Evolutionary conservation across 2,329 filamentous ascomycete genomes (phyloP).

Genomic region (Falciphora oryzae): DNA sequence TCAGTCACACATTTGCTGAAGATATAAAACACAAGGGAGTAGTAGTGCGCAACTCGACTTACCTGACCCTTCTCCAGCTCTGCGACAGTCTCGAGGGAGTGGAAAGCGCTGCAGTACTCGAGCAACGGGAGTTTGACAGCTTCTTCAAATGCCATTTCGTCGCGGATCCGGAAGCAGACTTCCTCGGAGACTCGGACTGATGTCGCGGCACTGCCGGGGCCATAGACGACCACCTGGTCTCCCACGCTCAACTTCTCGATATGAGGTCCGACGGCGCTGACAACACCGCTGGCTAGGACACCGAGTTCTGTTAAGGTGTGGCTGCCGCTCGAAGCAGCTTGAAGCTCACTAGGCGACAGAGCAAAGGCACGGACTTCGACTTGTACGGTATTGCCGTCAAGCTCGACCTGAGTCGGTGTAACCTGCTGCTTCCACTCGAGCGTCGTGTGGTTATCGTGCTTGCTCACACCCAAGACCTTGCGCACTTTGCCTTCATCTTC

Average conservation of each 20-base stretch:
- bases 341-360: not conserved
- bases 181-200: not conserved
- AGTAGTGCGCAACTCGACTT: not conserved
- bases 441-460: not conserved
- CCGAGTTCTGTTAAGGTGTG: not conserved
- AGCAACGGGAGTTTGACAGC: not conserved
- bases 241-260: conserved; percentile 1
- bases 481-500: no score
- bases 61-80: conserved; percentile 7
- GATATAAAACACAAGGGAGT: not conserved
- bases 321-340: not conserved
- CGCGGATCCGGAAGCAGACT: conserved; percentile 2
- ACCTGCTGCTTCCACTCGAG: not conserved
- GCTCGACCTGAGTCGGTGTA: no score
- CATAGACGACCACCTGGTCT: conserved; percentile 4
- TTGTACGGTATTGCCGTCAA: not conserved
- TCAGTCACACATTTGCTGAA: not conserved
- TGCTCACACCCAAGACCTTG: not conserved
- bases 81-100: not conserved
- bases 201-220: not conserved
- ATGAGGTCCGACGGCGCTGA: conserved; percentile 4
- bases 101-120: not conserved
- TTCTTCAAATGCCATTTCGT: not conserved
- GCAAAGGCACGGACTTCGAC: not conserved
- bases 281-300: not conserved